phyloP scores from a whole-genome alignment of 2,329 filamentous ascomycete genomes.

The Neospermospora avenae region DNA sequence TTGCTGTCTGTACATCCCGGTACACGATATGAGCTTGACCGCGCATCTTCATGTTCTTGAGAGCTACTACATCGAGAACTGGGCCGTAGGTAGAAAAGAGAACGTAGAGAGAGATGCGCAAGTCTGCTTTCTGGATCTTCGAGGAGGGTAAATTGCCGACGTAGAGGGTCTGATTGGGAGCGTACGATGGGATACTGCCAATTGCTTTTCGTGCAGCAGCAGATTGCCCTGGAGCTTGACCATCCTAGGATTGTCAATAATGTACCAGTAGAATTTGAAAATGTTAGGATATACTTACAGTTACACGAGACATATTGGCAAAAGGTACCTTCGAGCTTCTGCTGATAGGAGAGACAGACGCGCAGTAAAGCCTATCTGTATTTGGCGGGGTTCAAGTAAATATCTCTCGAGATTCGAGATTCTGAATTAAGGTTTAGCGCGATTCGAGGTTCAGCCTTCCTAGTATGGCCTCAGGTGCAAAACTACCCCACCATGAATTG shows the following conservation, averaged over 20 bases:
- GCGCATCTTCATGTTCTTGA: constrained; percentile 89
- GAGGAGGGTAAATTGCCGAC: constrained; percentile 80
- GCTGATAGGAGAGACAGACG: neutral
- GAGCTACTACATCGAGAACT: constrained; percentile 84
- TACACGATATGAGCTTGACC: constrained; percentile 94
- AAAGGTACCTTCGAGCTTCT: neutral
- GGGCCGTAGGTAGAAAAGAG: constrained; percentile 92
- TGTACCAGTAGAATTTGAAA: neutral
- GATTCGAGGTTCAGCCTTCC: neutral
- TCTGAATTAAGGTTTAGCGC: constrained; percentile 4
- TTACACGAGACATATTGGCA: constrained; percentile 12
- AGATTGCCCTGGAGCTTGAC: constrained; percentile 33
- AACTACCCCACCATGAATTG: constrained; percentile 6
- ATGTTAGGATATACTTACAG: constrained; percentile 8
- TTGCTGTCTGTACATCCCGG: constrained; percentile 84
- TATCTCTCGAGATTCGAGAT: neutral
- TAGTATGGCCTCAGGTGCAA: constrained; percentile 1
- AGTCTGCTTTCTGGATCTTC: constrained; percentile 85
- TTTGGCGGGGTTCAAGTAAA: constrained; percentile 6
- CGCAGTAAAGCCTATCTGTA: neutral
- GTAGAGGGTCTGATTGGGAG: constrained; percentile 85
- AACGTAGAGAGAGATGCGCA: constrained; percentile 85
- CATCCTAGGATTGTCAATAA: constrained; percentile 28
- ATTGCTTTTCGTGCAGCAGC: constrained; percentile 29
- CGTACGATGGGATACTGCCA: constrained; percentile 50